Evolutionary conservation across 345 rosid species (phyloP).

Genomic region (Leavenworthia alabamica): DNA sequence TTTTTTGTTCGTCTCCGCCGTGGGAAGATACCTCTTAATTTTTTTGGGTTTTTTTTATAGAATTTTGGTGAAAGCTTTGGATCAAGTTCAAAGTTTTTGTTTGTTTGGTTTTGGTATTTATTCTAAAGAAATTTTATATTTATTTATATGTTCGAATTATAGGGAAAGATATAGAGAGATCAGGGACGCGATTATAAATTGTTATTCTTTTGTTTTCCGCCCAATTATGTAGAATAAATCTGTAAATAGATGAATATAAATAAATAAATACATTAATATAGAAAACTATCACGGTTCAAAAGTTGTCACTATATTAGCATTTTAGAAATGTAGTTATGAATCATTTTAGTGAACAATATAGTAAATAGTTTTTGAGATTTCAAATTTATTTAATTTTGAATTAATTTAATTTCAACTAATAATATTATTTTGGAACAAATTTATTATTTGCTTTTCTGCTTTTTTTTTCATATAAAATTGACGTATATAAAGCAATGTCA

Average conservation of each 20-base stretch:
- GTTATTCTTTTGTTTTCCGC: no score
- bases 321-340: background rate
- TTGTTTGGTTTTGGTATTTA: conserved; percentile 19
- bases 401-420: background rate
- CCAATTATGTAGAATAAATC: no score
- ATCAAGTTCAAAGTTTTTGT: conserved; percentile 30
- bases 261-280: no score
- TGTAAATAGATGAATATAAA: no score
- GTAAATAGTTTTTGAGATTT: background rate
- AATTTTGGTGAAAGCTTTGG: conserved; percentile 20
- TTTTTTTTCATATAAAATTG: background rate
- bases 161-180: background rate
- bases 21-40: background rate
- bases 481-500: no score
- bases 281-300: background rate
- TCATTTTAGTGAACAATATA: background rate
- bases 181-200: conserved; percentile 20
- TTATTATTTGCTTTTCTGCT: background rate
- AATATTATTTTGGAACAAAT: background rate
- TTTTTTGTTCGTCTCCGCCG: background rate
- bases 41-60: background rate
- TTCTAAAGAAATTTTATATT: background rate
- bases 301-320: background rate
- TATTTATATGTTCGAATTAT: conserved; percentile 11
- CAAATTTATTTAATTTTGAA: background rate